These are phyloP conservation scores for Puccinia horiana DNA, from an alignment of 1,284 basidiomycete genomes.

Conservation along the genomic window DNA sequence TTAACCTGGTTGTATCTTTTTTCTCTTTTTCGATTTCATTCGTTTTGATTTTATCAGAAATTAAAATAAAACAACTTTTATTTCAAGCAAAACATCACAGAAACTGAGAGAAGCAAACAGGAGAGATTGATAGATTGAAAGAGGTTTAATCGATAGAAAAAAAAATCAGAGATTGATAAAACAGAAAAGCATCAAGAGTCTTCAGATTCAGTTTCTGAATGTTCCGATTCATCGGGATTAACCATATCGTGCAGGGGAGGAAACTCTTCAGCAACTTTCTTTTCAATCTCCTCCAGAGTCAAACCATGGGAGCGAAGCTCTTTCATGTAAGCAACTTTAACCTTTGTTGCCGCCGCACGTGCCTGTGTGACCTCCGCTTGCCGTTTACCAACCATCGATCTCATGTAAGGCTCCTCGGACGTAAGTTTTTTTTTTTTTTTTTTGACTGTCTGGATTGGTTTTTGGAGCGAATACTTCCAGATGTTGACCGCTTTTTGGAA, in stretches of 20 bases:
- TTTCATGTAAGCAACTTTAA: neutral
- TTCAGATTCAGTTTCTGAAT: neutral
- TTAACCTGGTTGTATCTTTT: neutral
- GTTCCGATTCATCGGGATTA: neutral
- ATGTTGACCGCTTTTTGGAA: neutral
- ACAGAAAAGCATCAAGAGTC: neutral
- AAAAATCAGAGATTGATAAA: neutral
- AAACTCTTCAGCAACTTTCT: neutral
- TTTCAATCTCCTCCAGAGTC: neutral
- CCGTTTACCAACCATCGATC: neutral
- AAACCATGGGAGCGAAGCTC: neutral
- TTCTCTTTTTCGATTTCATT: neutral
- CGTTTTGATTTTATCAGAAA: neutral
- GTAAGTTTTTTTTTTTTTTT: neutral
- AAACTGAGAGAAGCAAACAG: neutral
- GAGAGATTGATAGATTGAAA: constrained; percentile 7
- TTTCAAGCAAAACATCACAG: neutral
- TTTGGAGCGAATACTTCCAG: neutral
- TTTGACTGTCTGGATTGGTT: neutral
- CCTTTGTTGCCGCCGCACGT: neutral
- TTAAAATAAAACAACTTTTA: too few relatives aligned
- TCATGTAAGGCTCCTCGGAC: neutral
- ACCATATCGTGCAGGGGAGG: neutral
- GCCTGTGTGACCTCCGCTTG: neutral
- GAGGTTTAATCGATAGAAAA: neutral